These are phyloP conservation scores for Emiliania huxleyi DNA, from an alignment of 78 protist species.

Conservation along the genomic window DNA sequence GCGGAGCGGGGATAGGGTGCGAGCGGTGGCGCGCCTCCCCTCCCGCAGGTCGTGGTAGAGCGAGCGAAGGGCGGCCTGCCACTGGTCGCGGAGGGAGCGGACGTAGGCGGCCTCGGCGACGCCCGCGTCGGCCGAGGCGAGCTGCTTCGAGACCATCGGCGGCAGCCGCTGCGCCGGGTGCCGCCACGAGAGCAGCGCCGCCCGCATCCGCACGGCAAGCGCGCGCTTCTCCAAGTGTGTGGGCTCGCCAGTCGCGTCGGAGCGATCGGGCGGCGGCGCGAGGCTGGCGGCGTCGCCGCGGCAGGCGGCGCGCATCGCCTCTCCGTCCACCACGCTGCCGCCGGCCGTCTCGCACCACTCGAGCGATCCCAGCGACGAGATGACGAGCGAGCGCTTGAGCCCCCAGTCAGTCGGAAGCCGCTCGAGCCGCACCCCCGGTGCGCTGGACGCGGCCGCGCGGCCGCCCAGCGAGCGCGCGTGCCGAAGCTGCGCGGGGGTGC, in stretches of 20 bases:
- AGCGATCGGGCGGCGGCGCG: neutral
- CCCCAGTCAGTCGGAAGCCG: neutral
- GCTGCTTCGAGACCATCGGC: neutral
- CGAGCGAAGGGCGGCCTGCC: neutral
- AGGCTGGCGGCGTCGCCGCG: neutral
- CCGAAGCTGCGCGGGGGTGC: neutral
- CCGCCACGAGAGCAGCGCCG: neutral
- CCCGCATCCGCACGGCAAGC: neutral
- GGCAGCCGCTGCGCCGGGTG: neutral
- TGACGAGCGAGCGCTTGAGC: neutral
- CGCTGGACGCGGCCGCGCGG: neutral
- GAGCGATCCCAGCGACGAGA: neutral
- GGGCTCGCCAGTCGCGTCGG: neutral
- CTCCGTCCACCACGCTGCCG: neutral
- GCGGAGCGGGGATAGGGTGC: too few relatives aligned
- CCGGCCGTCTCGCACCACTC: neutral
- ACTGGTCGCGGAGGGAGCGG: neutral
- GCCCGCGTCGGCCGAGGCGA: neutral
- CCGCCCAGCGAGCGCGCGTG: neutral
- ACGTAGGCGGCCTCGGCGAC: neutral
- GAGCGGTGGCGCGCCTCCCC: too few relatives aligned
- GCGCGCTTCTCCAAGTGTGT: too few relatives aligned
- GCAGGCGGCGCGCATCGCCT: neutral
- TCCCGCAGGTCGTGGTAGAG: neutral
- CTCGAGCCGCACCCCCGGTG: neutral